Evolutionary conservation across 2,329 filamentous ascomycete genomes (phyloP).

Genomic region (Colletotrichum liriopes): DNA sequence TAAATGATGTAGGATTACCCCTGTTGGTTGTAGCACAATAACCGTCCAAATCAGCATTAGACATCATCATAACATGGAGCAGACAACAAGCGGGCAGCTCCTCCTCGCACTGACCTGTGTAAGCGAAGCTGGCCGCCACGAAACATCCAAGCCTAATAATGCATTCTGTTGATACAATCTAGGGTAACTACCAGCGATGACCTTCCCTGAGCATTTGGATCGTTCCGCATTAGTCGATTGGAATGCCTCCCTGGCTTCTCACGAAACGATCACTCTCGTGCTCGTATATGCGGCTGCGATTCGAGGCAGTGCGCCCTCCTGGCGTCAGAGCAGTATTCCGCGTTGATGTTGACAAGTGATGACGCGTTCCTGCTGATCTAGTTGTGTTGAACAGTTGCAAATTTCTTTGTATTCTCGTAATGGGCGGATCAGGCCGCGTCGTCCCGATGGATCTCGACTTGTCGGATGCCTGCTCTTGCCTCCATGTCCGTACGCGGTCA

Average conservation of each 20-base stretch:
- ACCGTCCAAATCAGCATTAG: too few relatives aligned
- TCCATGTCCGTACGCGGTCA: slow-evolving; percentile 2
- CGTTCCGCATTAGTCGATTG: neutral
- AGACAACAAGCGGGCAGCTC: too few relatives aligned
- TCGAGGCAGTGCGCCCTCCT: slow-evolving; percentile 4
- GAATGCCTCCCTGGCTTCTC: neutral
- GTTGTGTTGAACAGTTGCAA: neutral
- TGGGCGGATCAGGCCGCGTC: neutral
- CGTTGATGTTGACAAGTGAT: neutral
- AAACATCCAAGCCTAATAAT: neutral
- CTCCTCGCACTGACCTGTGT: too few relatives aligned
- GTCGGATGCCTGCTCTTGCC: neutral
- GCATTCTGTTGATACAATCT: neutral
- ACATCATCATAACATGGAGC: too few relatives aligned
- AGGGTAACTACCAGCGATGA: neutral
- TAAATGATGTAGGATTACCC: neutral
- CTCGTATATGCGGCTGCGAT: slow-evolving; percentile 5
- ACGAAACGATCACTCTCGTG: neutral
- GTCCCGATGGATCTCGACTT: neutral
- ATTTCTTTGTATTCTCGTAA: too few relatives aligned
- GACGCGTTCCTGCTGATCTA: neutral
- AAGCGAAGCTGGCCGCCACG: too few relatives aligned
- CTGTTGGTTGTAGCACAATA: too few relatives aligned
- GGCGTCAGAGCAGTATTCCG: neutral
- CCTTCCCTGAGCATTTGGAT: fast-evolving